Evolutionary conservation across 768 basidiomycete species (phyloP).

Genomic region (Lyophyllum atratum): DNA sequence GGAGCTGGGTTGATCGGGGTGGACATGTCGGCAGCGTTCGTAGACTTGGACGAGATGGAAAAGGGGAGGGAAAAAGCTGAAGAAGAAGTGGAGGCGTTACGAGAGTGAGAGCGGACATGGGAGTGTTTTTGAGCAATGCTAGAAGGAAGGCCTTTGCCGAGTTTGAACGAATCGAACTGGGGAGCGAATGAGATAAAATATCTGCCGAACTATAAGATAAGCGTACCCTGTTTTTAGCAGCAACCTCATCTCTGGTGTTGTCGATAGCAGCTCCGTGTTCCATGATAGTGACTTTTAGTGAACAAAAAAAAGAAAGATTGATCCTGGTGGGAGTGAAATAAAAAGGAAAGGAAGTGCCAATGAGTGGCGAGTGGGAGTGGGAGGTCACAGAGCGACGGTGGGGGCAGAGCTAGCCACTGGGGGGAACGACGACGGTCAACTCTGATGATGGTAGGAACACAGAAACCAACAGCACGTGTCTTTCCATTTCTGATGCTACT

Average conservation of each 20-base stretch:
- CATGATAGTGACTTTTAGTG: slow-evolving; percentile 25
- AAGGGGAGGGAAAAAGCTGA: slow-evolving; percentile 43
- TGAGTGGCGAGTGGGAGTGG: slow-evolving; percentile 21
- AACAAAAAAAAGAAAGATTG: slow-evolving; percentile 32
- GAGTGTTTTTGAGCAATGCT: slow-evolving; percentile 41
- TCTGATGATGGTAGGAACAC: slow-evolving; percentile 19
- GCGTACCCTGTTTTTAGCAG: slow-evolving; percentile 44
- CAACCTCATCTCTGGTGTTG: slow-evolving; percentile 34
- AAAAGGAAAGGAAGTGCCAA: slow-evolving; percentile 42
- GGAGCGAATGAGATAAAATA: slow-evolving; percentile 1
- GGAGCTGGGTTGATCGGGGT: slow-evolving; percentile 31
- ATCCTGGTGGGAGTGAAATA: slow-evolving; percentile 34
- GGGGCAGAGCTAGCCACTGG: slow-evolving; percentile 16
- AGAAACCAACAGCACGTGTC: slow-evolving; percentile 23
- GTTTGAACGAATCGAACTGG: slow-evolving; percentile 75
- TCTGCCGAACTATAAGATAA: background rate
- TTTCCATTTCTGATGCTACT: background rate
- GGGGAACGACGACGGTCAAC: slow-evolving; percentile 9
- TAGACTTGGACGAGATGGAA: slow-evolving; percentile 40
- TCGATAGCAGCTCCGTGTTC: slow-evolving; percentile 25
- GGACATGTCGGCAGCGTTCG: slow-evolving; percentile 37
- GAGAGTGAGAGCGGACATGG: slow-evolving; percentile 73
- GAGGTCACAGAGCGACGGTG: slow-evolving; percentile 14
- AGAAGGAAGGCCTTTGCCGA: slow-evolving; percentile 53
- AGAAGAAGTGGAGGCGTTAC: slow-evolving; percentile 59